phyloP scores from a whole-genome alignment of 371 early-diverging fungal genomes.

The Mortierella sp. region DNA sequence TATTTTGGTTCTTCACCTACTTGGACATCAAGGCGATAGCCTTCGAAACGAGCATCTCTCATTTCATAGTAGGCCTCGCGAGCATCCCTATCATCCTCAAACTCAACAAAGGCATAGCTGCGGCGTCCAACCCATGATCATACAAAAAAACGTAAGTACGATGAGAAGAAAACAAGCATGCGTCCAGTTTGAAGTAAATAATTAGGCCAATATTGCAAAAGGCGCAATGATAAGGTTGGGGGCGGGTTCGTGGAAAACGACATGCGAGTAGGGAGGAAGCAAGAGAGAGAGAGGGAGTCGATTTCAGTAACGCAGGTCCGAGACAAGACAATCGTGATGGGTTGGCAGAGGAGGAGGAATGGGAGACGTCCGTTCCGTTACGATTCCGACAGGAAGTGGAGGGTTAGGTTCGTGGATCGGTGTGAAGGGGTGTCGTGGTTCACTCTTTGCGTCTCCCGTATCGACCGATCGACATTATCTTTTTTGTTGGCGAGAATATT shows the following conservation, averaged over 20 bases:
- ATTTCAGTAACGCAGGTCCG: constrained; percentile 46
- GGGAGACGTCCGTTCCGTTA: constrained; percentile 7
- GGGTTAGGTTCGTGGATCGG: constrained; percentile 16
- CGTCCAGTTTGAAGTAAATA: background rate
- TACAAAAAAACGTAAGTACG: constrained; percentile 1
- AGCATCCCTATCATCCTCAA: constrained; percentile 89
- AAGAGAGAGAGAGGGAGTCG: constrained; percentile 38
- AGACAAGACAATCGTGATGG: constrained; percentile 20
- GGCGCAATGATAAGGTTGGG: background rate
- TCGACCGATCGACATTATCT: constrained; percentile 30
- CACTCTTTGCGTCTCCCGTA: constrained; percentile 11
- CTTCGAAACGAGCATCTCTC: constrained; percentile 88
- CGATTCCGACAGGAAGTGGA: constrained; percentile 12
- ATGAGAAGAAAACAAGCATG: background rate
- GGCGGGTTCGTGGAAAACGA: constrained; percentile 1
- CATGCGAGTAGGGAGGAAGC: constrained; percentile 20
- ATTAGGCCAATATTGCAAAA: background rate
- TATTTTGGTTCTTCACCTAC: constrained; percentile 49
- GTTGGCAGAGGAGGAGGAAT: constrained; percentile 19
- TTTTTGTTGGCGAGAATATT: constrained; percentile 13
- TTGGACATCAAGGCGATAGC: constrained; percentile 84
- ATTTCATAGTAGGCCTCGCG: constrained; percentile 91
- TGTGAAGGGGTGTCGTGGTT: constrained; percentile 6
- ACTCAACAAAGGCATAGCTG: constrained; percentile 85
- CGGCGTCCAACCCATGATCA: background rate